Evolutionary conservation across 2,329 filamentous ascomycete genomes (phyloP).

Genomic region (Calonectria crousiana): DNA sequence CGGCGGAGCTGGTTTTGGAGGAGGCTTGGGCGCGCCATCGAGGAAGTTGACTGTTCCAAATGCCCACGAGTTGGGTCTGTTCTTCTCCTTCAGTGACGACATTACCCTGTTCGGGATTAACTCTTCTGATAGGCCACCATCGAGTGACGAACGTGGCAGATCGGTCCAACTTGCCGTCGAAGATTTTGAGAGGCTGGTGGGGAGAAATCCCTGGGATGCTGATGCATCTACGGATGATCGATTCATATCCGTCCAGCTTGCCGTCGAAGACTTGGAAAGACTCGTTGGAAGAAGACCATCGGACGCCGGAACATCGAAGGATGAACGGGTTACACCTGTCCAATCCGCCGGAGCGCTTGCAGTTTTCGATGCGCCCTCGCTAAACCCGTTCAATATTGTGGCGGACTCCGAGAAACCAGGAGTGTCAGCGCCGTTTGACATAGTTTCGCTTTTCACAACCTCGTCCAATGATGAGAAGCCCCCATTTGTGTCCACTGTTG

Average conservation of each 20-base stretch:
- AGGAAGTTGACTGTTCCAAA: constrained; percentile 37
- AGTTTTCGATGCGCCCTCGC: not conserved
- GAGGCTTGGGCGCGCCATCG: constrained; percentile 27
- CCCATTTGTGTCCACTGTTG: constrained; percentile 36
- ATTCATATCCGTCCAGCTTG: constrained; percentile 23
- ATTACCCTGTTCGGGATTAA: constrained; percentile 23
- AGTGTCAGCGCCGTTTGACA: constrained; percentile 5
- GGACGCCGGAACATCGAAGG: constrained; percentile 22
- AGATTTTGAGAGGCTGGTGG: constrained; percentile 27
- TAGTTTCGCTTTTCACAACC: constrained; percentile 10
- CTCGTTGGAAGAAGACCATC: constrained; percentile 18
- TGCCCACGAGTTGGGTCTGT: constrained; percentile 32
- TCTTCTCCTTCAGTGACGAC: constrained; percentile 19
- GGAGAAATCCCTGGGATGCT: constrained; percentile 20
- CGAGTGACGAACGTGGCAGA: constrained; percentile 26
- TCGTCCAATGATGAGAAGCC: constrained; percentile 35
- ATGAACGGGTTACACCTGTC: constrained; percentile 18
- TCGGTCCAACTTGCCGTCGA: constrained; percentile 32
- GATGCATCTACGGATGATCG: constrained; percentile 17
- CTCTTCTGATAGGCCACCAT: constrained; percentile 25
- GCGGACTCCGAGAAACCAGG: constrained; percentile 26
- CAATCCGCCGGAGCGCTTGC: constrained; percentile 4
- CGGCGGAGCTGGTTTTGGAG: constrained; percentile 14
- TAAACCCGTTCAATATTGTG: constrained; percentile 23
- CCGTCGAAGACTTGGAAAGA: constrained; percentile 36